Evolutionary conservation across 2,329 filamentous ascomycete genomes (phyloP).

Genomic region (Chrysoporthe puriensis): DNA sequence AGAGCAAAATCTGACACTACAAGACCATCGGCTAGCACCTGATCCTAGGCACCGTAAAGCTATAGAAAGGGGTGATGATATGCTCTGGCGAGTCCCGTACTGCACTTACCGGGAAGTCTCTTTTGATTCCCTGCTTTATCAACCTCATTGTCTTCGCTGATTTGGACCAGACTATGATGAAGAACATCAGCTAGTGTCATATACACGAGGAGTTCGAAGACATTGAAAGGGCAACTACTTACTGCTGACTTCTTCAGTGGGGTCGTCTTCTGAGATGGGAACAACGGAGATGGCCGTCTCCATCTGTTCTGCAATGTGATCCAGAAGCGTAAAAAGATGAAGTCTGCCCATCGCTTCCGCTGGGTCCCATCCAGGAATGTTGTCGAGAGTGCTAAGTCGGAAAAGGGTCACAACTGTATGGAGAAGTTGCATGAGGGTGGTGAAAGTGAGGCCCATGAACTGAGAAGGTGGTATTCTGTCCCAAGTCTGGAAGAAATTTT

Average conservation of each 20-base stretch:
- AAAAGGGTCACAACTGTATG: slow-evolving; percentile 40
- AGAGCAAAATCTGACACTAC: neutral
- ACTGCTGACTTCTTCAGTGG: slow-evolving; percentile 19
- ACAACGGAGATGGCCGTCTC: neutral
- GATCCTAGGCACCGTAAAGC: neutral
- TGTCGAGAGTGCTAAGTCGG: slow-evolving; percentile 40
- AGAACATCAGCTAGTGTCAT: neutral
- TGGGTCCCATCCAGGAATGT: slow-evolving; percentile 44
- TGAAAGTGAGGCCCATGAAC: slow-evolving; percentile 40
- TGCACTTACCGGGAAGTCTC: slow-evolving; percentile 15
- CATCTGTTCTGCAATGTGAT: slow-evolving; percentile 31
- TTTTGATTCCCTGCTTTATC: slow-evolving; percentile 12
- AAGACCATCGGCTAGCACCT: neutral
- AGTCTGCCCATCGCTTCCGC: slow-evolving; percentile 37
- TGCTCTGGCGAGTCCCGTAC: no score
- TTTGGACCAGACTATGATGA: slow-evolving; percentile 9
- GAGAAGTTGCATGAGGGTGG: slow-evolving; percentile 40
- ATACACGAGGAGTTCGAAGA: neutral
- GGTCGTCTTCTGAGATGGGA: slow-evolving; percentile 21
- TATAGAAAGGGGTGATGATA: neutral
- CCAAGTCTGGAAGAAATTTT: slow-evolving; percentile 41
- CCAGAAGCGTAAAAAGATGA: slow-evolving; percentile 40
- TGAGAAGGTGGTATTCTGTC: slow-evolving; percentile 36
- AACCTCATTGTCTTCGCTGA: slow-evolving; percentile 8
- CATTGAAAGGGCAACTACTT: neutral